Evolutionary conservation across 1,284 basidiomycete genomes (phyloP), one percentile per base, ranked within the genome.

Genomic region (Ganoderma resinaceum): DNA sequence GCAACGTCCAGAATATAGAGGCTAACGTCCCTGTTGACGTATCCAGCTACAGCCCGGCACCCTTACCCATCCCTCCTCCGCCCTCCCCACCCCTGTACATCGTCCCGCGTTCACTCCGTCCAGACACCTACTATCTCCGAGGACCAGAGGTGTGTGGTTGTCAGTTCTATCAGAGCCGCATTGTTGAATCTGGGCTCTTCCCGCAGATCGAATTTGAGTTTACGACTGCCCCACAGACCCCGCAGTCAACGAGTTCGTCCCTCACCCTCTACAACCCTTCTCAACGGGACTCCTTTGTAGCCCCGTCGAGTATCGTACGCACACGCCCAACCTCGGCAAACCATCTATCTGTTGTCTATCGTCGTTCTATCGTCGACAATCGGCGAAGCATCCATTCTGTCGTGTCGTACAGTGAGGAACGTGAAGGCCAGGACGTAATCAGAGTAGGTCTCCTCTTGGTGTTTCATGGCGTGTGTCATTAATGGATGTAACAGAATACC

Each of bases 1-100:
- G 86, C 42, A 89, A 89, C 84, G 82, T 87, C 61, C 77, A 76
- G 64, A 75, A 78, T 49, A 64, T 83, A 61, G 82, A 84, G 75
- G 62, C 37, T 23, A 35, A 60, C 40, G 70, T 78, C 16, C 58
- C 58, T 23, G 58, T 60, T n/a, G 58, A 60, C 58, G 58, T 40
- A 20, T 29, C 58, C 31, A 70, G 64, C 67, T 70, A 65, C 40
- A 65, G 66, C 59, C 67, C 73, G 18, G 62, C 71, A 9, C 64
- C 63, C 3, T 66, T 76, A 49, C 73, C 70, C 23, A 70, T 74
- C 42, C 77, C 75, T 31, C 79, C 78, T 57, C 77, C 80, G 8
- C 81, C 82, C 3, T 78, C 77, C 29, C 74, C 73, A 16, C 79
- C 76, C 29, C 70, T 77, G 1, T 75, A 74, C 20, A 77, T 78